Percentiles rank a stretch among this genome's conserved stretches.
phyloP scores from a whole-genome alignment of 2,329 filamentous ascomycete species.

The Hymenoscyphus scutula region DNA sequence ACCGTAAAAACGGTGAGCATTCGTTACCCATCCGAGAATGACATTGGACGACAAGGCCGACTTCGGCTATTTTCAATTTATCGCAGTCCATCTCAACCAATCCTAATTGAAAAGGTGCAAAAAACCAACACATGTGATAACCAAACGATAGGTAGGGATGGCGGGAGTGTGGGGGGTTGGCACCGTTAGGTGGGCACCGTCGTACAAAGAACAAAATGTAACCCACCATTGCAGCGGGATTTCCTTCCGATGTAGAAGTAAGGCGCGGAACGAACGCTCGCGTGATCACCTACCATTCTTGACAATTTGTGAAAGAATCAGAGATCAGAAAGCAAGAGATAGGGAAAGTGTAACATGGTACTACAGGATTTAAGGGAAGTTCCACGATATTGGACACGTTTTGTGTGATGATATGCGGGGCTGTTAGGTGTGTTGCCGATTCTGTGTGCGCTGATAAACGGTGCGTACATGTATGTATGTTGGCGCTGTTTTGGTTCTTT shows the following conservation, averaged over 20 bases:
- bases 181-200: not conserved
- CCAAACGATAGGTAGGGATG: too few relatives aligned
- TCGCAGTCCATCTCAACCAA: too few relatives aligned
- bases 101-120: too few relatives aligned
- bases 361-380: not conserved
- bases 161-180: not conserved
- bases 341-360: not conserved
- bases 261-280: not conserved
- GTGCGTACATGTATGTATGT: not conserved
- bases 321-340: not conserved
- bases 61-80: too few relatives aligned
- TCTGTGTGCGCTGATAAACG: not conserved
- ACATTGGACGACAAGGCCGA: too few relatives aligned
- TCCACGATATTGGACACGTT: not conserved
- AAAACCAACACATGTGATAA: too few relatives aligned
- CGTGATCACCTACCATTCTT: not conserved
- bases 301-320: too few relatives aligned
- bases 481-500: not conserved
- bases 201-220: not conserved
- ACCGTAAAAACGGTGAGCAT: too few relatives aligned
- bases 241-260: not conserved
- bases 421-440: not conserved
- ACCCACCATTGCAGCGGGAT: constrained; percentile 1
- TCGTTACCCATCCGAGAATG: too few relatives aligned
- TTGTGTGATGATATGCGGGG: not conserved